A percentile compares a stretch with the other conserved stretches of the same genome.
phyloP scores from a whole-genome alignment of 306 rosid genomes.

The Pyrus bretschneideri region DNA sequence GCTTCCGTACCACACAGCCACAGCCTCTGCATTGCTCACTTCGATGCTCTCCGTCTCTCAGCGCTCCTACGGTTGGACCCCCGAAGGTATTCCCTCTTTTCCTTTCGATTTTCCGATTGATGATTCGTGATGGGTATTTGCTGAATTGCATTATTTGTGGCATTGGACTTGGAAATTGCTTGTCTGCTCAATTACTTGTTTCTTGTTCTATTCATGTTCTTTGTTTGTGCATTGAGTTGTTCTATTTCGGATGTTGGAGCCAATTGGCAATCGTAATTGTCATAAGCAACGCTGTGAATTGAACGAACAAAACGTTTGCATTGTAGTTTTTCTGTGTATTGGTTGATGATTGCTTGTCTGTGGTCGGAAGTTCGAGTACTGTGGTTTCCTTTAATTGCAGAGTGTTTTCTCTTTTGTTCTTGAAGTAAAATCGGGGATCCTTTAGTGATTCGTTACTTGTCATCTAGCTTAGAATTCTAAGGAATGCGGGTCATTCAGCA shows the following conservation, averaged over 20 bases:
- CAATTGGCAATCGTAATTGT: not conserved
- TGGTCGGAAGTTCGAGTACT: not conserved
- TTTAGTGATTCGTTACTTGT: not conserved
- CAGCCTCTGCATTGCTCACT: conserved; percentile 87
- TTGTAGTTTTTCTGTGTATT: not conserved
- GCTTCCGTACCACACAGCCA: conserved; percentile 84
- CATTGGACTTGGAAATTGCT: not conserved
- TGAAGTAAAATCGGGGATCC: not conserved
- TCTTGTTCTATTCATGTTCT: not conserved
- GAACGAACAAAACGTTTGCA: not conserved
- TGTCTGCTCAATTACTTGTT: not conserved
- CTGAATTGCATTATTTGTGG: not conserved
- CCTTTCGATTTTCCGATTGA: not conserved
- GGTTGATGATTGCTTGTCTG: not conserved
- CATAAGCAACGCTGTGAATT: not conserved
- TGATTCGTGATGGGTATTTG: not conserved
- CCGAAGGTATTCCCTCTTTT: conserved; percentile 53
- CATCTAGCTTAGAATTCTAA: not conserved
- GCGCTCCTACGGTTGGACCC: conserved; percentile 69
- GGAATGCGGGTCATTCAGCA: not conserved
- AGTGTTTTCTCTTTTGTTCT: not conserved
- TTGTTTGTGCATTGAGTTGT: not conserved
- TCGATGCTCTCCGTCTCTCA: conserved; percentile 80
- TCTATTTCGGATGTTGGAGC: not conserved
- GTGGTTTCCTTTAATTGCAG: not conserved